These are phyloP conservation scores for Dioscorea zingiberensis DNA, from an alignment of 106 monocot genomes.

Conservation along the genomic window DNA sequence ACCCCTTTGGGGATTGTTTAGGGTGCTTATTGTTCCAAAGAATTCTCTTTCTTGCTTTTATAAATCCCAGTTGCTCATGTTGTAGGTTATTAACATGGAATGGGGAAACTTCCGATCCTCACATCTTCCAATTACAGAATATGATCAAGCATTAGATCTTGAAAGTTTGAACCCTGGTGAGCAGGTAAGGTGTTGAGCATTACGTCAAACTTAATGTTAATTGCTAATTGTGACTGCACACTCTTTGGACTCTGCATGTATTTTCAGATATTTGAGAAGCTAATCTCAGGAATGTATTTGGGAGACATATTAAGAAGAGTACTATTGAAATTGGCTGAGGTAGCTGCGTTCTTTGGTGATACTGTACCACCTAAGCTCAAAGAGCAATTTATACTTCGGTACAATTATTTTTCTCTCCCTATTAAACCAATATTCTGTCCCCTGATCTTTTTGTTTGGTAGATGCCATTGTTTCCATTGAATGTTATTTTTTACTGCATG, in stretches of 20 bases:
- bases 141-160: slow-evolving; percentile 63
- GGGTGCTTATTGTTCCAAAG: too few species aligned
- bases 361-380: slow-evolving; percentile 62
- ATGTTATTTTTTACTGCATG: too few species aligned
- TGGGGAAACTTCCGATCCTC: slow-evolving; percentile 95
- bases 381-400: slow-evolving; percentile 68
- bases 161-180: slow-evolving; percentile 94
- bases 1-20: too few species aligned
- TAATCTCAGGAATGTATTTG: slow-evolving; percentile 95
- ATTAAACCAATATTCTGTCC: too few species aligned
- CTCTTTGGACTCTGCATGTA: too few species aligned
- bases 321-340: slow-evolving; percentile 68
- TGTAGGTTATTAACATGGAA: slow-evolving; percentile 98
- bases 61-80: too few species aligned
- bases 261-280: slow-evolving; percentile 82
- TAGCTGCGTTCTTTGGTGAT: slow-evolving; percentile 81
- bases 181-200: slow-evolving; percentile 39
- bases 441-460: too few species aligned
- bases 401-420: background rate
- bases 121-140: slow-evolving; percentile 82
- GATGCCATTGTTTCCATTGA: too few species aligned
- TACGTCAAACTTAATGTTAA: too few species aligned
- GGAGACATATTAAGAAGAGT: slow-evolving; percentile 91
- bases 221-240: background rate
- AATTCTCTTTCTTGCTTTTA: too few species aligned